A percentile compares a stretch with the other conserved stretches of the same genome.
phyloP scores from a whole-genome alignment of 768 basidiomycete species.

The Lactifluus rugatus region DNA sequence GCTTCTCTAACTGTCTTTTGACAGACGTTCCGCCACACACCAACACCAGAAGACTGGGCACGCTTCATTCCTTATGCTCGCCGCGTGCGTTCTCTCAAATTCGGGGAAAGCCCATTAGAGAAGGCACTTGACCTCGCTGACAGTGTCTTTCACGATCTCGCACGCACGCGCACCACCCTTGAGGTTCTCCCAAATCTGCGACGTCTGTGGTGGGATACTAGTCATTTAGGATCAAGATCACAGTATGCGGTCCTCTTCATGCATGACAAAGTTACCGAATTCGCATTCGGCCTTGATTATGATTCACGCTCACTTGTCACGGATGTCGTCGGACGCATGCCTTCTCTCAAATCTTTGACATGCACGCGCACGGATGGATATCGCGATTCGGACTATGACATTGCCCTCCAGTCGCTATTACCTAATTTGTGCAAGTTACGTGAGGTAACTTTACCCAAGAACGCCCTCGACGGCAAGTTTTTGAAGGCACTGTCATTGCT shows the following conservation, averaged over 20 bases:
- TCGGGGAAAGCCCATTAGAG: not conserved
- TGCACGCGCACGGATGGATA: not conserved
- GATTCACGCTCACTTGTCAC: not conserved
- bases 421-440: slow-evolving; percentile 3
- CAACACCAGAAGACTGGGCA: slow-evolving; percentile 17
- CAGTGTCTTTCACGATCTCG: slow-evolving; percentile 16
- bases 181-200: slow-evolving; percentile 19
- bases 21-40: slow-evolving; percentile 8
- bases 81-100: slow-evolving; percentile 15
- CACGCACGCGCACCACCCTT: slow-evolving; percentile 17
- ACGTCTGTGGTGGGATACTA: slow-evolving; percentile 6
- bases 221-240: not conserved
- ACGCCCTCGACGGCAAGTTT: not conserved
- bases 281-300: not conserved
- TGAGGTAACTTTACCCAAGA: slow-evolving; percentile 10
- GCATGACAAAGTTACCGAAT: slow-evolving; percentile 18
- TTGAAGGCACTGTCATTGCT: slow-evolving; percentile 9
- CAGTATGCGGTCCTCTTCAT: slow-evolving; percentile 14
- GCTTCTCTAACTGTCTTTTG: not conserved
- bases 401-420: slow-evolving; percentile 4
- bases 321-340: slow-evolving; percentile 17
- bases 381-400: not conserved
- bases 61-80: slow-evolving; percentile 18
- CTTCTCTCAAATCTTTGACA: slow-evolving; percentile 8
- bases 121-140: not conserved